Percentiles rank a stretch among this genome's conserved stretches.
Evolutionary conservation across 371 early-diverging fungal species (phyloP).

Genomic region (Mucor indicus): DNA sequence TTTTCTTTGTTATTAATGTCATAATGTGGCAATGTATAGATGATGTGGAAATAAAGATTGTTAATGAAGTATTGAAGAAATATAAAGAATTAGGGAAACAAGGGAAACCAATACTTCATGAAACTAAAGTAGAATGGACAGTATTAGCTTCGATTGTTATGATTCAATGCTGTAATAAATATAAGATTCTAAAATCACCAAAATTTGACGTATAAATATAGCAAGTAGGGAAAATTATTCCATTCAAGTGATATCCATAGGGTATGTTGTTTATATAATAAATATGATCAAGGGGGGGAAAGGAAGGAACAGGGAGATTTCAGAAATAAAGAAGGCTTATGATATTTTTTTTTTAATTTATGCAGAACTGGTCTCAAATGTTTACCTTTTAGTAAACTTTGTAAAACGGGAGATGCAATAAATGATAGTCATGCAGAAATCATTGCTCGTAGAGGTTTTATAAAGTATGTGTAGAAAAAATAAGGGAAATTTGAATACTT

Average conservation of each 20-base stretch:
- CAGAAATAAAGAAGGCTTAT: not conserved
- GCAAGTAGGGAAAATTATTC: slow-evolving; percentile 25
- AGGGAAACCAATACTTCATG: slow-evolving; percentile 64
- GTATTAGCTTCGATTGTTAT: slow-evolving; percentile 77
- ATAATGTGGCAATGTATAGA: slow-evolving; percentile 21
- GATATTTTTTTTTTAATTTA: slow-evolving; percentile 12
- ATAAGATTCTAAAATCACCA: not conserved
- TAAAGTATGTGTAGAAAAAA: slow-evolving; percentile 45
- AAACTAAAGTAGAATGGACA: slow-evolving; percentile 74
- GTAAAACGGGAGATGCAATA: slow-evolving; percentile 58
- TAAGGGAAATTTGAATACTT: not conserved
- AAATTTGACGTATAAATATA: slow-evolving; percentile 4
- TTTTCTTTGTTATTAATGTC: not conserved
- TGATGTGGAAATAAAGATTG: slow-evolving; percentile 31
- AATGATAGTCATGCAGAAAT: slow-evolving; percentile 88
- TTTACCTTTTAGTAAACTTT: slow-evolving; percentile 59
- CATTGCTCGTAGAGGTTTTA: slow-evolving; percentile 74
- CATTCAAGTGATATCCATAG: slow-evolving; percentile 62
- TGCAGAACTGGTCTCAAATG: slow-evolving; percentile 86
- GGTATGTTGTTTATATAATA: slow-evolving; percentile 37
- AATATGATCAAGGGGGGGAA: not conserved
- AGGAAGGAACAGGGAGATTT: not conserved
- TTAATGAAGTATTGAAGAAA: slow-evolving; percentile 23
- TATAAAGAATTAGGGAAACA: slow-evolving; percentile 57
- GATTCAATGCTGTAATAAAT: slow-evolving; percentile 18